Percentiles rank a stretch among this genome's conserved stretches.
phyloP scores from a whole-genome alignment of 495 filamentous ascomycete genomes.

The Penicillium ochrochloron region DNA sequence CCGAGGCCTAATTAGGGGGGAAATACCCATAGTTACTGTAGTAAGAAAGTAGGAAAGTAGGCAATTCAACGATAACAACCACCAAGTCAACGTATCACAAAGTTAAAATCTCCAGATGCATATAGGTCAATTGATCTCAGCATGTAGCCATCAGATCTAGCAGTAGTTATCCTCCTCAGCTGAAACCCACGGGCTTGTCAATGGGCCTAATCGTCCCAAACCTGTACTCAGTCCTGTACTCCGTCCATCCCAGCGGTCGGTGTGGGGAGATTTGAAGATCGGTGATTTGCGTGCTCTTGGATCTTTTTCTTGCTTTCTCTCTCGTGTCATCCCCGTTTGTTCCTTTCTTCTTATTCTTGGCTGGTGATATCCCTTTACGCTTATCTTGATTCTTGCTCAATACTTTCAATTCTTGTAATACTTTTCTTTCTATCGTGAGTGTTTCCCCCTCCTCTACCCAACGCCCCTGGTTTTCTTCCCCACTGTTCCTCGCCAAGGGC shows the following conservation, averaged over 20 bases:
- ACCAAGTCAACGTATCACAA: not conserved
- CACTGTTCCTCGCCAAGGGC: slow-evolving; percentile 25
- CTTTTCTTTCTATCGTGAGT: slow-evolving; percentile 20
- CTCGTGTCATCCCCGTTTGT: slow-evolving; percentile 14
- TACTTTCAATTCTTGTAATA: slow-evolving; percentile 6
- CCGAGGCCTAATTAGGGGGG: not conserved
- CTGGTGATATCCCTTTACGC: not conserved
- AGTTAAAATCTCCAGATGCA: not conserved
- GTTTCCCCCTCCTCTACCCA: not conserved
- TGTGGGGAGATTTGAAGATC: slow-evolving; percentile 19
- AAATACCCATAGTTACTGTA: no score
- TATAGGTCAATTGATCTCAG: not conserved
- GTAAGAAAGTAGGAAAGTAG: no score
- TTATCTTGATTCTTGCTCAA: not conserved
- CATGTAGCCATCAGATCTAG: not conserved
- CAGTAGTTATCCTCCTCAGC: slow-evolving; percentile 16
- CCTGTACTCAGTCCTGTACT: no score
- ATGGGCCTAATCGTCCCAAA: not conserved
- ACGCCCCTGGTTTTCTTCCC: slow-evolving; percentile 21
- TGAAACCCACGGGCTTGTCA: slow-evolving; percentile 19
- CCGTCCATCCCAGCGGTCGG: slow-evolving; percentile 3
- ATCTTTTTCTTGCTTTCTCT: slow-evolving; percentile 6
- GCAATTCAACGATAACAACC: no score
- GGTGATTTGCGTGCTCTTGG: slow-evolving; percentile 20
- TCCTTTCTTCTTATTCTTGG: slow-evolving; percentile 3